Conservation (phyloP, 805 yeast genomes). For the Wickerhamomyces canadensis region DNA sequence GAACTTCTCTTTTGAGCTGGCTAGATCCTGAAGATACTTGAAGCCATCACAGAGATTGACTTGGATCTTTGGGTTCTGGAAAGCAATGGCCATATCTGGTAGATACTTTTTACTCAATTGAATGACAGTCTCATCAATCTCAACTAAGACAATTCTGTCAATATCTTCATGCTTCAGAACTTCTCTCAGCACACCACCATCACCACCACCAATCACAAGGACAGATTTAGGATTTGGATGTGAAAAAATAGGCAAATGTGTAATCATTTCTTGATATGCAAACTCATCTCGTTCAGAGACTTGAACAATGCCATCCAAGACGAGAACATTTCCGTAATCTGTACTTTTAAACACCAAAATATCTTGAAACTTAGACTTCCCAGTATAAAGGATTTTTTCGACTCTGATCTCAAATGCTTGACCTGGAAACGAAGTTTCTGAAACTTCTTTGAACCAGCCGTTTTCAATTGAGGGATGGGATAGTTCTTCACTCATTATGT, state of each 20-base stretch:
- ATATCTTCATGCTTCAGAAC: conserved; percentile 68
- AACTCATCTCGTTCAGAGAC: conserved; percentile 91
- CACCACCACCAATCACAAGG: conserved; percentile 92
- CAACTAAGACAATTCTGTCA: conserved; percentile 72
- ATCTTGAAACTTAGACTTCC: conserved; percentile 72
- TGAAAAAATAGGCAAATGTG: conserved; percentile 75
- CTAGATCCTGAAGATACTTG: conserved; percentile 50
- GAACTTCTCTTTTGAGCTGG: conserved; percentile 39
- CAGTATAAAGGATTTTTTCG: conserved; percentile 57
- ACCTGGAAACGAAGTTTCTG: conserved; percentile 75
- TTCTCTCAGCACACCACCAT: conserved; percentile 91
- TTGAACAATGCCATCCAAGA: conserved; percentile 84
- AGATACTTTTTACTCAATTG: conserved; percentile 63
- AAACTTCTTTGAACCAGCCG: conserved; percentile 81
- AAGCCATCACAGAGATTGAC: conserved; percentile 80
- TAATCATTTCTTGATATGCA: conserved; percentile 88
- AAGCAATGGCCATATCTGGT: conserved; percentile 68
- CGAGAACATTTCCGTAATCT: conserved; percentile 81
- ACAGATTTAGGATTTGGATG: conserved; percentile 74
- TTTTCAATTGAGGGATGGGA: conserved; percentile 34
- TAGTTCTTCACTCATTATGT: conserved; percentile 4
- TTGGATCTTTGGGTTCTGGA: conserved; percentile 58
- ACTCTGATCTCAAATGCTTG: conserved; percentile 72
- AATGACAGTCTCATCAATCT: conserved; percentile 82
- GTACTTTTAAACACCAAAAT: conserved; percentile 65